Conservation (phyloP, 2,329 filamentous ascomycete species). For the Chrysoporthe puriensis region DNA sequence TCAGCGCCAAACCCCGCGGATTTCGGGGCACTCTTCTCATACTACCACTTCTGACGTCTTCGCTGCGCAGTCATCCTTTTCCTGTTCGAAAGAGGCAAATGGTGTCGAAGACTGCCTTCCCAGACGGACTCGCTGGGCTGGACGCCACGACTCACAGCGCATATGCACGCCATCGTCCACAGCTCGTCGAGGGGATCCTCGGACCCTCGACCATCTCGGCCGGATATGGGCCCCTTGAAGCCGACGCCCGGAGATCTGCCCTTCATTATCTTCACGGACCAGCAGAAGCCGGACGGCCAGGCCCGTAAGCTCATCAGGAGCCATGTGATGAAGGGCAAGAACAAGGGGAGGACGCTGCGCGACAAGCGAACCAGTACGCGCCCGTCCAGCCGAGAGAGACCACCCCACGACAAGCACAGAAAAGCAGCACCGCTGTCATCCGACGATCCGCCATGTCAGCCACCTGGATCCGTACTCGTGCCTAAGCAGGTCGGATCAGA, state of each 20-base stretch:
- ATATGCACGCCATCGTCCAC: background rate
- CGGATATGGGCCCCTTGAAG: background rate
- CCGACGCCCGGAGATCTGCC: conserved; percentile 29
- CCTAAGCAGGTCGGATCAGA: conserved; percentile 30
- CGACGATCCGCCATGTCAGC: background rate
- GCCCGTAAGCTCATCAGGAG: conserved; percentile 43
- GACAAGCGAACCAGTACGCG: background rate
- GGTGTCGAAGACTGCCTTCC: background rate
- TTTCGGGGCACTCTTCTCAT: background rate
- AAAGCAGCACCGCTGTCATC: background rate
- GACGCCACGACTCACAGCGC: background rate
- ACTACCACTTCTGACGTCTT: background rate
- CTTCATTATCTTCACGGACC: conserved; percentile 38
- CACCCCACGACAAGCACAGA: background rate
- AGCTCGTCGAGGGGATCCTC: background rate
- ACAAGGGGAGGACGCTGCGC: conserved; percentile 36
- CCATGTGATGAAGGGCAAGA: conserved; percentile 49
- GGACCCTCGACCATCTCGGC: background rate
- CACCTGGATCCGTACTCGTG: conserved; percentile 7
- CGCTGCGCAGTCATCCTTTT: background rate
- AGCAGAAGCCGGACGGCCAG: conserved; percentile 36
- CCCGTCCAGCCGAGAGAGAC: conserved; percentile 6
- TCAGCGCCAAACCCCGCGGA: background rate
- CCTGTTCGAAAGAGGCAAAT: background rate
- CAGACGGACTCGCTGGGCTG: background rate